These are phyloP conservation scores for Tulasnella sp. DNA, from an alignment of 768 basidiomycete genomes.

Conservation along the genomic window DNA sequence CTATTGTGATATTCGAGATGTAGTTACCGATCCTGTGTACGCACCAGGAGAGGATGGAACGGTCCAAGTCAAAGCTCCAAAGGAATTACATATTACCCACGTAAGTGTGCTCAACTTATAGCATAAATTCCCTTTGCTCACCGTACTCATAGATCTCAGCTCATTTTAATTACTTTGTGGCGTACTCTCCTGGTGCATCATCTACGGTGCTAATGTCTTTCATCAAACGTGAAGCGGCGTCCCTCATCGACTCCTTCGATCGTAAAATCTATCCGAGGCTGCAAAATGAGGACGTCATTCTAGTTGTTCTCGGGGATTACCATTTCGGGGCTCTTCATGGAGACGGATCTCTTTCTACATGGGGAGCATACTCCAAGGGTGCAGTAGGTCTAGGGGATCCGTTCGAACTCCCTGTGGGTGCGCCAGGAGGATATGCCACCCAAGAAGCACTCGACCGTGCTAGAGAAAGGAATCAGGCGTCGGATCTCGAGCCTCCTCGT, in stretches of 20 bases:
- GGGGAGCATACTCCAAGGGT: conserved; percentile 65
- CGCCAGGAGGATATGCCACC: conserved; percentile 45
- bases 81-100: conserved; percentile 45
- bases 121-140: conserved; percentile 11
- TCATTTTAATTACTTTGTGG: conserved; percentile 69
- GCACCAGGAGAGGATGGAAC: conserved; percentile 19
- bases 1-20: conserved; percentile 49
- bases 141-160: conserved; percentile 48
- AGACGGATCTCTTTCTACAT: conserved; percentile 62
- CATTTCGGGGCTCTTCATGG: conserved; percentile 78
- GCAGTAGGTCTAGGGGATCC: conserved; percentile 83
- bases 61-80: conserved; percentile 27
- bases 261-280: conserved; percentile 49
- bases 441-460: conserved; percentile 25
- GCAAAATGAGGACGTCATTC: conserved; percentile 68
- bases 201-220: conserved; percentile 50
- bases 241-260: conserved; percentile 33
- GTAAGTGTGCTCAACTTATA: conserved; percentile 34
- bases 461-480: conserved; percentile 20
- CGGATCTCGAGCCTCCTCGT: conserved; percentile 26
- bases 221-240: conserved; percentile 35
- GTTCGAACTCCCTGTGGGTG: conserved; percentile 34
- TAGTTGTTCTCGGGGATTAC: conserved; percentile 84
- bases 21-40: conserved; percentile 33
- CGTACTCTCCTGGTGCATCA: conserved; percentile 55